Conservation (phyloP, 2,329 filamentous ascomycete genomes). For the Sarocladium brachiariae region DNA sequence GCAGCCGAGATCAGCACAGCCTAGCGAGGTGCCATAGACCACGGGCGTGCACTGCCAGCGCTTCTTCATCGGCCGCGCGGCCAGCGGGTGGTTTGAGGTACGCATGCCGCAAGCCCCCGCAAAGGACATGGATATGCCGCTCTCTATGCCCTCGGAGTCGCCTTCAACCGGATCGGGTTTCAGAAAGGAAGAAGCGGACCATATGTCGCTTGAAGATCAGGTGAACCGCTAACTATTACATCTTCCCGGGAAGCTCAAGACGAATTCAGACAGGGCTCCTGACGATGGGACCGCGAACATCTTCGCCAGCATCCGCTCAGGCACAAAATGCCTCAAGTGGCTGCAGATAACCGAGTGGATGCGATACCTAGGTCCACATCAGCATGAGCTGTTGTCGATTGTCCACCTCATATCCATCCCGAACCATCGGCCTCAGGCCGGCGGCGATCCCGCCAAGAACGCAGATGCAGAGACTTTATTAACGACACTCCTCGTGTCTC, state of each 20-base stretch:
- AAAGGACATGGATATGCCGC: neutral
- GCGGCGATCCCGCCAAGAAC: no score
- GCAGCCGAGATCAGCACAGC: no score
- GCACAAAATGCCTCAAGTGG: neutral
- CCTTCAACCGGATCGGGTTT: no score
- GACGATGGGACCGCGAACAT: neutral
- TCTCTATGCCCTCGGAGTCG: no score
- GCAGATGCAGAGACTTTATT: neutral
- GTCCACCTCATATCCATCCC: constrained; percentile 1
- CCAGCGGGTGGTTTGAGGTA: constrained; percentile 1
- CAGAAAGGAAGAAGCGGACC: constrained; percentile 1
- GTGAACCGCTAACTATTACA: neutral
- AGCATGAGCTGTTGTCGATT: neutral
- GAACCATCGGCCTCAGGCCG: neutral
- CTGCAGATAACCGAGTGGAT: constrained; percentile 1
- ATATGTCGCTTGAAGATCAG: neutral
- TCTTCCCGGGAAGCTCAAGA: neutral
- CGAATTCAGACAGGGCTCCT: neutral
- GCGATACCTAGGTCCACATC: constrained; percentile 1
- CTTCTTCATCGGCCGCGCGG: constrained; percentile 1
- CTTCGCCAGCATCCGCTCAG: neutral
- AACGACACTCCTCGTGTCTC: constrained; percentile 1
- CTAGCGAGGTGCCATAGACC: no score
- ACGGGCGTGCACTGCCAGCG: no score
- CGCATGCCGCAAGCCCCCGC: neutral